These are phyloP conservation scores for Triangularia setosa DNA, from an alignment of 2,329 filamentous ascomycete genomes.

Conservation along the genomic window DNA sequence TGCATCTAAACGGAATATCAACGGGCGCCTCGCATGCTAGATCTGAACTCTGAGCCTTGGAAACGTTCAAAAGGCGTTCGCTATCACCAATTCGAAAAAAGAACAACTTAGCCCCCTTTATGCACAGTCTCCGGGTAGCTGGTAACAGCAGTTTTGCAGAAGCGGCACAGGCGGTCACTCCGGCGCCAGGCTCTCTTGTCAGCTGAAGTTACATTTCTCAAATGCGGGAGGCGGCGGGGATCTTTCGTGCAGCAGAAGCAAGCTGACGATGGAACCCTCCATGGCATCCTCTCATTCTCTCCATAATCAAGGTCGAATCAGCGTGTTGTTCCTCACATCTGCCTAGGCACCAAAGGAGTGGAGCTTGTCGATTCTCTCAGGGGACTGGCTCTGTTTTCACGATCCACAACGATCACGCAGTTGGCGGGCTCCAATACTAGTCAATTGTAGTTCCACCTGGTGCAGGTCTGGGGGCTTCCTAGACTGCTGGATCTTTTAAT, in stretches of 20 bases:
- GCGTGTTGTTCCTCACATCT: background rate
- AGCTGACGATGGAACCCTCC: slow-evolving; percentile 7
- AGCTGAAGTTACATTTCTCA: slow-evolving; percentile 10
- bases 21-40: background rate
- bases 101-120: background rate
- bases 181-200: slow-evolving; percentile 1
- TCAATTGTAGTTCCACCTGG: slow-evolving; percentile 3
- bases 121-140: background rate
- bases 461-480: background rate
- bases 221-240: slow-evolving; percentile 4
- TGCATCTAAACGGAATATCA: background rate
- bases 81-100: background rate
- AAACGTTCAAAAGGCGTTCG: background rate
- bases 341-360: slow-evolving; percentile 3
- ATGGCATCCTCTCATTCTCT: background rate
- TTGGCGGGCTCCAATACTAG: background rate
- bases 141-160: background rate
- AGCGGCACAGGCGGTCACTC: slow-evolving; percentile 6
- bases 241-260: slow-evolving; percentile 4
- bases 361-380: background rate
- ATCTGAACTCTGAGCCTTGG: background rate
- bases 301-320: slow-evolving; percentile 1
- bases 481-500: background rate
- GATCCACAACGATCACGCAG: slow-evolving; percentile 3
- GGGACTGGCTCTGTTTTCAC: background rate